Base-by-base conservation (phyloP, 73 alveolate species). In the Loxodes magnus region DNA sequence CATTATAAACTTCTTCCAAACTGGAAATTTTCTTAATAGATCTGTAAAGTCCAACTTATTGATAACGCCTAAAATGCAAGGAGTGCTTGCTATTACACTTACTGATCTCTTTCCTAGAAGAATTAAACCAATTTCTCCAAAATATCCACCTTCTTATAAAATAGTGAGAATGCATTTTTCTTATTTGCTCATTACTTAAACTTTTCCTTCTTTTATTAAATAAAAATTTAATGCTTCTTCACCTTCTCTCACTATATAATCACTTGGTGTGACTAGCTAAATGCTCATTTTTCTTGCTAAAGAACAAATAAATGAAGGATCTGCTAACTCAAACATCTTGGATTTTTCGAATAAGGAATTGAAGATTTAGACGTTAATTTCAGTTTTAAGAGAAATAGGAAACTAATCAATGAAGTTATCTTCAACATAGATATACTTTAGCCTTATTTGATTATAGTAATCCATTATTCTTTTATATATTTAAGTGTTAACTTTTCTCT, bases 91-190 rank as follows among this genome's bases (percentile, higher is more conserved):
- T 35, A 55, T 66, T 3, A 74, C 77, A 6, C 65, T 43, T 38
- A 53, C 43, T 35, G 88, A 35, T 20, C 88, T 56, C 4, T 31
- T 48, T 2, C 30, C 37, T 2, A 74, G 67, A 7, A 75, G 29
- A 12, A 75, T 33, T n/a, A 75, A 53, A 1, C 89, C 89, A 7
- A 75, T 69, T 30, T 75, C 89, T 17, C 89, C 89, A 42, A 75
- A 75, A 51, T 68, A 75, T 19, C 54, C 41, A 0, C 89, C 89
- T 60, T 75, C 79, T 16, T 53, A 44, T 53, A 68, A 21, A 43
- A 35, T 39, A 4, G 77, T 65, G 3, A 75, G 67, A 17, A 43
- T 22, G 3, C 78, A 60, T 25, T 55, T 15, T 15, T 58, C 52
- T 58, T 75, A 77, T 2, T 77, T 58, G 0, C 79, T 60, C 5